Evolutionary conservation across 1,284 basidiomycete genomes (phyloP), one percentile per base, ranked within the genome.

Genomic region (Xerocomus amazonicus): DNA sequence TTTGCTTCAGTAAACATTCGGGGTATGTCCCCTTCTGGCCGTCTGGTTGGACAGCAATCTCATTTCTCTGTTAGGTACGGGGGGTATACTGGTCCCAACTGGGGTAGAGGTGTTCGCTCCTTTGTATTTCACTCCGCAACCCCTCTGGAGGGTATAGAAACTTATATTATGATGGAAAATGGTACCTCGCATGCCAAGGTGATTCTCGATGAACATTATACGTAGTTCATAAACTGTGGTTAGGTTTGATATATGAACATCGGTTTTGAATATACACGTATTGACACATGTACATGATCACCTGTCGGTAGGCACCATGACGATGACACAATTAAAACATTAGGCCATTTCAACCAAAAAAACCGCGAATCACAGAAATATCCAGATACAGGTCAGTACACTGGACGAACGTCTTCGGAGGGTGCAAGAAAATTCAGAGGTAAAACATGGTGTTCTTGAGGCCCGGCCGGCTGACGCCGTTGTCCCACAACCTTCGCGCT

Each of bases 391-490:
- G 31, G 12, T 19, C 13, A 29, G 40, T 42, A 42, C 29, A 42
- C 19, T 19, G 10, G 29, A 32, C 40, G n/a, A 42, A 23, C 6
- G 16, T n/a, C 5, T 37, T 23, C 29, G 8, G 12, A 31, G 9
- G 6, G 29, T 31, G 13, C 12, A 14, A 10, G n/a, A 27, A 12
- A 10, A 12, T 9, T 78, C 62, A 90, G 23, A 90, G 69, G 67
- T 90, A 90, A 60, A 80, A 90, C 87, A 90, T 90, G 1, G 81
- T 83, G 27, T 84, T 74, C 65, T 78, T 82, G 59, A 90, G 61
- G 3, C 61, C 60, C 0, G 55, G 41, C 0, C 73, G 76, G 13
- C 64, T 60, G 14, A 86, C 82, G 2, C 85, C 87, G 4, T 64
- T 62, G 9, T 69, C 66, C 87, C 87, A 90, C 39, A 76, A 52